Percentiles rank a stretch among this genome's conserved stretches.
phyloP scores from a whole-genome alignment of 208 protist genomes.

The Wallacemonas sp. region DNA sequence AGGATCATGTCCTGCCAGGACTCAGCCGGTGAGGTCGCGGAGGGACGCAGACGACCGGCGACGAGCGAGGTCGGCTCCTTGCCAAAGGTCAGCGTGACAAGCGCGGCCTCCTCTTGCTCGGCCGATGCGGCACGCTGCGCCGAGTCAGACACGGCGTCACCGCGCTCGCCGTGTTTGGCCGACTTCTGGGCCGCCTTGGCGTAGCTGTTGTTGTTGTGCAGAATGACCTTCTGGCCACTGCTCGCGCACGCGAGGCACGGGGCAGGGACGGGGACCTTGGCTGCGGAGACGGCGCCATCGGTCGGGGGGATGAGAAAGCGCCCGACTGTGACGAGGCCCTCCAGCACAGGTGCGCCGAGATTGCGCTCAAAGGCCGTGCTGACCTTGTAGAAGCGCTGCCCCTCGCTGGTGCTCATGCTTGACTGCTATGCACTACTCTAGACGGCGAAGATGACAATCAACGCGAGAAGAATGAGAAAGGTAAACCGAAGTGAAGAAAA shows the following conservation, averaged over 20 bases:
- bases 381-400: constrained; percentile 49
- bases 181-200: constrained; percentile 33
- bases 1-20: constrained; percentile 80
- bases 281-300: constrained; percentile 20
- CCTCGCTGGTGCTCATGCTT: constrained; percentile 21
- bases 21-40: constrained; percentile 1
- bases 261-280: constrained; percentile 28
- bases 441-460: too few species aligned
- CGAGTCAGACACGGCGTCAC: neutral
- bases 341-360: constrained; percentile 50
- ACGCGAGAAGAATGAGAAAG: neutral
- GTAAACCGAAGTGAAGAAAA: too few species aligned
- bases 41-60: constrained; percentile 45
- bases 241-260: constrained; percentile 72
- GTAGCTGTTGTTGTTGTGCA: constrained; percentile 86
- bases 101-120: constrained; percentile 31
- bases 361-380: constrained; percentile 66
- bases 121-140: neutral
- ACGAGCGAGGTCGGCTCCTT: constrained; percentile 79
- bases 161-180: constrained; percentile 41
- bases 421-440: too few species aligned
- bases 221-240: constrained; percentile 71
- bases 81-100: constrained; percentile 89
- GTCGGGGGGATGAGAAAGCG: constrained; percentile 54
- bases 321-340: constrained; percentile 58